Base-by-base conservation (phyloP, 345 rosid genomes). In the Cardiospermum halicacabum region DNA sequence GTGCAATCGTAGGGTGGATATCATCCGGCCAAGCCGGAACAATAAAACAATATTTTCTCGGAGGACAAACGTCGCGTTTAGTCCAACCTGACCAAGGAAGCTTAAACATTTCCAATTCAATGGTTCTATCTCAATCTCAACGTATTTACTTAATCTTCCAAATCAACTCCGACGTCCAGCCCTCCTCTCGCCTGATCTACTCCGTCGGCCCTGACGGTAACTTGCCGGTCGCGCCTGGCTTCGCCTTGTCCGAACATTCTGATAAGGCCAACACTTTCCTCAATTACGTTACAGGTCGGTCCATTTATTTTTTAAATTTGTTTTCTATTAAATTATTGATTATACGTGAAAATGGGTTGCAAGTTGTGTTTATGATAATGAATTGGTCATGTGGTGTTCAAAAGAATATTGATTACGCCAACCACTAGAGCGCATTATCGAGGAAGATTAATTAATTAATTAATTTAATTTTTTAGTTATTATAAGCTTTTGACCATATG, bases 1-100 rank as follows among this genome's bases (percentile, higher is more conserved):
- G 91, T 50, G 96, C 98, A 0, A 47, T 89, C 64, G 96, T 88
- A 5, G 98, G 96, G 5, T 92, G 95, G 96, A 3, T 85, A 26
- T 74, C 92, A 8, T 3, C 71, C 0, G 72, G 56, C 39, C 80
- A 82, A 5, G 11, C 13, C 1, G 64, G 75, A 6, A 32, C 3
- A 1, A 69, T 74, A 1, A 84, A 88, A 69, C 87, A 45, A 67
- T 92, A 89, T 19, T 64, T 60, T 10, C 82, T 92, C 3, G 69
- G 77, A 1, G 97, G 82, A 2, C 58, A 64, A 58, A 51, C 58
- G 0, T 68, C 93, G 0, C 24, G 9, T 9, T 68, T 69, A 56
- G 97, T 93, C 13, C 22, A 56, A 1, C 76, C 81, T 36, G 88
- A 88, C 65, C 81, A 78, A 57, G 97, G 94, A 32, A 79, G 67